Evolutionary conservation across 2,329 filamentous ascomycete genomes (phyloP), one percentile per base, ranked within the genome.

Genomic region (Fusarium sp.): DNA sequence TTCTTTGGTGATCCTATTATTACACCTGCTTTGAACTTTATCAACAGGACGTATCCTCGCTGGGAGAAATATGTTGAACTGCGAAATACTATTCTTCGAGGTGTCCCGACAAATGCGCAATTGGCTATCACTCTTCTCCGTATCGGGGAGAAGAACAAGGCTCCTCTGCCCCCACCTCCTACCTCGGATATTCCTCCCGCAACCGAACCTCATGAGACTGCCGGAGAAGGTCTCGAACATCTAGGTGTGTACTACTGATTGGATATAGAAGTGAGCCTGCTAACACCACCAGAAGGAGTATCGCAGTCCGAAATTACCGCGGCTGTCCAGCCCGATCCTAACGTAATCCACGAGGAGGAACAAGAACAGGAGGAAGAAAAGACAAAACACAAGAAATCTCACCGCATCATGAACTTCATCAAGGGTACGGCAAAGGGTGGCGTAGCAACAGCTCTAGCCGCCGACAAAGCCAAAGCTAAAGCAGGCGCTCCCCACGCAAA

Each of bases 101-200:
- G 93, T 4, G 90, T 96, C 0, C 94, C 94, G 1, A 97, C 93
- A 3, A 96, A 97, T 76, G 92, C 93, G 6, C 94, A 97, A 76
- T 87, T 97, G 20, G 90, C 93, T 0, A 83, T 97, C 29, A 97
- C 93, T 0, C 85, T 97, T 3, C 88, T 97, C 14, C 91, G 94
- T 8, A 89, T 95, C 30, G 93, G 93, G 43, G 94, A 97, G 80
- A 88, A 88, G 14, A 95, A 95, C 80, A 92, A 92, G 71, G 90
- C 92, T 1, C 94, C 94, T 1, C 80, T 97, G 0, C 92, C 93
- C 0, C 90, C 87, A 0, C 85, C 86, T 0, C 84, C 84, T 0
- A 70, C 75, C 0, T 77, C 79, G 5, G 75, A 77, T 22, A 73
- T 76, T 0, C 77, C 81, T 0, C 83, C 84, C 0, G 78, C 81